Evolutionary conservation across 257 asterid genomes (phyloP), one percentile per base, ranked within the genome.

Genomic region (Prunella vulgaris): DNA sequence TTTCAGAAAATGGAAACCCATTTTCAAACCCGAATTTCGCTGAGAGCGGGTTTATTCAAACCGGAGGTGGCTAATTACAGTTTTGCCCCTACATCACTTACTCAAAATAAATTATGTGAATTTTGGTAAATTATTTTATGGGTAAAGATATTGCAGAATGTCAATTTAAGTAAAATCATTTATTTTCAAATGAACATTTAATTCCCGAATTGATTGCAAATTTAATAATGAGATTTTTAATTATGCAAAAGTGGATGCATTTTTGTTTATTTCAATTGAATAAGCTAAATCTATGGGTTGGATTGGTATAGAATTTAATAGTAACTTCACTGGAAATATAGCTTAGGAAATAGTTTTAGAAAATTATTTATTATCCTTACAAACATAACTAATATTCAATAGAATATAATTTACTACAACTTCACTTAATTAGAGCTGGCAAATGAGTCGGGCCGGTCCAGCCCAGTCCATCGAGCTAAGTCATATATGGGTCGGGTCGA

Each of bases 11-110:
- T 33, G 10, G 20, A 46, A 46, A 14, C 20, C n/a, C 53, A 46
- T 46, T 51, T 51, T 51, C 27, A 40, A 8, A 20, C 63, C 63
- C 68, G 35, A 75, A 54, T 76, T 69, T 63, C 44, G 53, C 18
- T 3, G 13, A 32, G 53, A 71, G 75, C 52, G 70, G 44, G 35
- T 14, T 32, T 46, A 7, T 40, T 24, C 22, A 35, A 6, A 17
- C 17, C 8, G 52, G 8, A 5, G 20, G 21, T 5, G 5, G 30
- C 35, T 15, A 75, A 61, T 35, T 52, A 38, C 72, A 4, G 1
- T 56, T 42, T 32, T 72, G 8, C 57, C 66, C 77, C 51, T 6
- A 12, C 53, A 5, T 71, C 42, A 71, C 40, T 51, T 46, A 20
- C 5, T 14, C 9, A 46, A 46, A 46, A 8, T 17, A 17, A 51